phyloP scores from a whole-genome alignment of 73 alveolate genomes.

The Stentor coeruleus region DNA sequence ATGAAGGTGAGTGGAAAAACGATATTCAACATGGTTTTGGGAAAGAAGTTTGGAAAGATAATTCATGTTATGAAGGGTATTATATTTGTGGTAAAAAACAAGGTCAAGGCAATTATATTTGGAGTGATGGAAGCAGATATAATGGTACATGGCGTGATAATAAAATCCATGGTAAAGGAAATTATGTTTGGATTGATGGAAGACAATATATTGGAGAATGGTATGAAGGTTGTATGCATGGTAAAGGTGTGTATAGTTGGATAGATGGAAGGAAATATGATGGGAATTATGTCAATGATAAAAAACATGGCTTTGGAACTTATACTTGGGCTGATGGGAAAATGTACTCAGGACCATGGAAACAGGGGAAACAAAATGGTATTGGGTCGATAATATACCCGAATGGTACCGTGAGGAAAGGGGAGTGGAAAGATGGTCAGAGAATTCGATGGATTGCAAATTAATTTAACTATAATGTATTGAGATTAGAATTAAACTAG shows the following conservation, averaged over 20 bases:
- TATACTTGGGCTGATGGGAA: conserved; percentile 77
- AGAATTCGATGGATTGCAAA: conserved; percentile 46
- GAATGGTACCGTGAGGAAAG: conserved; percentile 42
- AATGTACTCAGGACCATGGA: conserved; percentile 80
- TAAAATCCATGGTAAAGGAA: conserved; percentile 69
- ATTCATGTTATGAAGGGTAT: conserved; percentile 66
- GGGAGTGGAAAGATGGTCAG: conserved; percentile 52
- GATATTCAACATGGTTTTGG: conserved; percentile 62
- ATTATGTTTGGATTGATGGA: conserved; percentile 64
- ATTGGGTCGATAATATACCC: conserved; percentile 45
- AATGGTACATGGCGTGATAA: conserved; percentile 57
- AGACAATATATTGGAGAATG: conserved; percentile 69
- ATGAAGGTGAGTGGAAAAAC: conserved; percentile 61
- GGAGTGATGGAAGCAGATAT: conserved; percentile 63
- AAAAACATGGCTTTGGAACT: conserved; percentile 79
- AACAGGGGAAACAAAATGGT: conserved; percentile 80
- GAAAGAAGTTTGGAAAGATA: conserved; percentile 57
- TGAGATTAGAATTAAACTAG: too few species aligned
- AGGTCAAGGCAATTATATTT: conserved; percentile 65
- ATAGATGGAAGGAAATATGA: conserved; percentile 81
- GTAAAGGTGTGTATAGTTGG: conserved; percentile 70
- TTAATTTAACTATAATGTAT: too few species aligned
- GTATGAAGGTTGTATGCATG: conserved; percentile 72
- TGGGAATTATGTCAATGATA: conserved; percentile 73
- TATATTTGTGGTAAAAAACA: conserved; percentile 63